These are phyloP conservation scores for Apophysomyces variabilis DNA, from an alignment of 371 early-diverging fungal species.

Conservation along the genomic window DNA sequence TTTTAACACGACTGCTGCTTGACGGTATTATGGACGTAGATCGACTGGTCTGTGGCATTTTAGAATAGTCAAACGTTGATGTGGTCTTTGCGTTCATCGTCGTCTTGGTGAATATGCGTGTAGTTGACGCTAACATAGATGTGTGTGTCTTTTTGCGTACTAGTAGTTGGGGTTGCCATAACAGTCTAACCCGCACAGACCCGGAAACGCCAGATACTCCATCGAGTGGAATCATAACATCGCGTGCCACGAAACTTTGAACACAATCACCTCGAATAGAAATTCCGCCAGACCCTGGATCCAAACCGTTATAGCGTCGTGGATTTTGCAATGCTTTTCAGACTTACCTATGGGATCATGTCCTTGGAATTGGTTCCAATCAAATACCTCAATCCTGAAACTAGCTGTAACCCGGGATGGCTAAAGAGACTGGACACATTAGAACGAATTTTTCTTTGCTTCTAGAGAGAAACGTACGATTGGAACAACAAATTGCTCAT, in stretches of 20 bases:
- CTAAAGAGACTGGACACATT: conserved; percentile 25
- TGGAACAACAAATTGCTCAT: conserved; percentile 71
- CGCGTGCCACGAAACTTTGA: conserved; percentile 40
- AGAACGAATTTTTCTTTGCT: not conserved
- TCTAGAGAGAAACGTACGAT: conserved; percentile 53
- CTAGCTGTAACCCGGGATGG: conserved; percentile 61
- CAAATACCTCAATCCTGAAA: conserved; percentile 79
- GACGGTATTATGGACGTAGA: not conserved
- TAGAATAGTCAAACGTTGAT: conserved; percentile 11
- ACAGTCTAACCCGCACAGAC: conserved; percentile 39
- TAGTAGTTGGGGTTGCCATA: conserved; percentile 53
- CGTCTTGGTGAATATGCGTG: conserved; percentile 22
- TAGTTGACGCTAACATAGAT: conserved; percentile 34
- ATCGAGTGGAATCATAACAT: conserved; percentile 46
- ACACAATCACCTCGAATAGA: conserved; percentile 47
- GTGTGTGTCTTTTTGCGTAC: conserved; percentile 46
- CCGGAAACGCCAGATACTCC: conserved; percentile 50
- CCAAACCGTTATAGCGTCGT: not conserved
- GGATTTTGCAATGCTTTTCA: not conserved
- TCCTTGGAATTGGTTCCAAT: conserved; percentile 78
- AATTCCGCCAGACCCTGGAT: conserved; percentile 48
- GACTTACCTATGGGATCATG: conserved; percentile 55
- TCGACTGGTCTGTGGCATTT: not conserved
- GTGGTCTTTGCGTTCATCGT: conserved; percentile 8
- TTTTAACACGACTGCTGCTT: not conserved